Conservation (phyloP, 768 basidiomycete species). For the Pulveroboletus sp. region DNA sequence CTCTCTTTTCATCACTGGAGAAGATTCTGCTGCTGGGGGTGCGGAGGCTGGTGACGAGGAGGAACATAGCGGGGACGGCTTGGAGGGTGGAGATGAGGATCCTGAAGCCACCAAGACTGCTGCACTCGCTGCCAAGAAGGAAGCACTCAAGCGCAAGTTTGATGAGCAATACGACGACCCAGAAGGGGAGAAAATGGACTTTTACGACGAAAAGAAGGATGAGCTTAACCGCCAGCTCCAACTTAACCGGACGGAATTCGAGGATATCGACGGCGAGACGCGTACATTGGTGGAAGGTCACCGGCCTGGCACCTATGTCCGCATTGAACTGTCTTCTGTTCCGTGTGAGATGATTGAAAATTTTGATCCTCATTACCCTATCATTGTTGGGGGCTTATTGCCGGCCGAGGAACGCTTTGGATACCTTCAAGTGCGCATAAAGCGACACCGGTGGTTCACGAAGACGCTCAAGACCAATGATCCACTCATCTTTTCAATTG, state of each 20-base stretch:
- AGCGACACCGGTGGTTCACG: conserved; percentile 92
- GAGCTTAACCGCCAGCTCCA: conserved; percentile 84
- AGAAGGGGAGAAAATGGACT: conserved; percentile 73
- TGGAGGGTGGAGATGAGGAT: conserved; percentile 34
- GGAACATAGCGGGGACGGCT: conserved; percentile 40
- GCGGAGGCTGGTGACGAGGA: conserved; percentile 37
- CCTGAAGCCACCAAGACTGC: conserved; percentile 40
- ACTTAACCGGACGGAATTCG: conserved; percentile 85
- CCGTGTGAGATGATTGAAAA: conserved; percentile 91
- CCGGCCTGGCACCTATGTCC: conserved; percentile 88
- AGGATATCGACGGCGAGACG: conserved; percentile 68
- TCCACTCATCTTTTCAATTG: conserved; percentile 93
- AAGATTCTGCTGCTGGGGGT: conserved; percentile 30
- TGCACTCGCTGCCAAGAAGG: conserved; percentile 82
- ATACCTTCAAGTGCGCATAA: conserved; percentile 92
- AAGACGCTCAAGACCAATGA: conserved; percentile 95
- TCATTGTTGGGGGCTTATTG: conserved; percentile 89
- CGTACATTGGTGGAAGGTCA: conserved; percentile 88
- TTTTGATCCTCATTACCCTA: conserved; percentile 89
- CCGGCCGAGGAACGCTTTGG: conserved; percentile 91
- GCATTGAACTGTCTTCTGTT: conserved; percentile 80
- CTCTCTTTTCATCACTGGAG: conserved; percentile 87
- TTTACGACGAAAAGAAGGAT: conserved; percentile 90
- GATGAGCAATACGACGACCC: conserved; percentile 96
- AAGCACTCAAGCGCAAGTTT: conserved; percentile 89